Evolutionary conservation across 805 yeast genomes (phyloP), one percentile per base, ranked within the genome.

Genomic region (Starmera caribaea): DNA sequence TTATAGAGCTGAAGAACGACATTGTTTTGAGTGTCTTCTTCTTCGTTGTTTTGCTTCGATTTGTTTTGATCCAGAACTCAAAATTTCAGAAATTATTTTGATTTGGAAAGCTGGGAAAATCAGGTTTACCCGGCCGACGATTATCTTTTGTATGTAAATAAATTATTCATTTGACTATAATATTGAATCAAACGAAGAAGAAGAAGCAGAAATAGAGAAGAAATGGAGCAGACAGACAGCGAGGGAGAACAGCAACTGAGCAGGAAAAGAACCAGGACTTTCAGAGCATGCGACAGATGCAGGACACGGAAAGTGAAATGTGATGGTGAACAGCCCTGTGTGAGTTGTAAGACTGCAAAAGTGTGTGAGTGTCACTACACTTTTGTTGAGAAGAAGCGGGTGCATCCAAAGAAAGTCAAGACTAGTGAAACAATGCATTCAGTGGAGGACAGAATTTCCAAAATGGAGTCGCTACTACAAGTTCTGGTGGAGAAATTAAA

Each of bases 301-400:
- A 58, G 92, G 13, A 74, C 76, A 51, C 77, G 82, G 54, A 83
- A 83, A 56, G 86, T 83, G 43, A 81, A 81, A 54, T 83, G 92
- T 58, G 90, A 83, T 51, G 90, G 89, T 9, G 74, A 74, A 47
- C 81, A 73, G 48, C 92, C 90, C 1, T 83, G 90, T 55, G 74
- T 78, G 21, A 87, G 81, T 50, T 88, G 96, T 53, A 76, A 90
- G 3, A 89, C 83, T 2, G 85, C 81, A 55, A 74, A 81, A 27
- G 81, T 80, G 53, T 78, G 73, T 36, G 14, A 26, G 4, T 85
- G 95, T 58, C 76, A 89, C 0, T 85, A 85, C 55, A 81, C 81
- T 49, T 84, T 82, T 53, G 92, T 94, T 9, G 71, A 81, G 13
- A 53, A 47, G 35, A 54, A 57, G 38, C 56, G 59, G 48, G 50